Evolutionary conservation across 2,329 filamentous ascomycete species (phyloP).

Genomic region (Hymenoscyphus infarciens): DNA sequence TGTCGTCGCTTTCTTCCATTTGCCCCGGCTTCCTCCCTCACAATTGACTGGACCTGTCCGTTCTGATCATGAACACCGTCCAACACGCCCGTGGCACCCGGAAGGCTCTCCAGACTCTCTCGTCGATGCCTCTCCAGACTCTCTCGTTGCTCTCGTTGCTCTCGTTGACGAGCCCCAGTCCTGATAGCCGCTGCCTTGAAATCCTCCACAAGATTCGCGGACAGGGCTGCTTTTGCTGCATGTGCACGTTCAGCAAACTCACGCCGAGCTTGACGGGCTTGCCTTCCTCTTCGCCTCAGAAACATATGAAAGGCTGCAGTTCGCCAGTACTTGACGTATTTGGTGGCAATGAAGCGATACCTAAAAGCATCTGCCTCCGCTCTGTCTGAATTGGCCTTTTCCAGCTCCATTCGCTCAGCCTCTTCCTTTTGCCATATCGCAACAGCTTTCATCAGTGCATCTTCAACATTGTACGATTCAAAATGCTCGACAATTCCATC

Average conservation of each 20-base stretch:
- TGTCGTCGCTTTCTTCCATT: constrained; percentile 23
- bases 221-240: constrained; percentile 26
- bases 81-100: constrained; percentile 27
- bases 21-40: constrained; percentile 13
- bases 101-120: constrained; percentile 29
- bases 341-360: constrained; percentile 28
- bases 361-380: constrained; percentile 29
- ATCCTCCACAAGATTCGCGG: constrained; percentile 32
- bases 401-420: constrained; percentile 15
- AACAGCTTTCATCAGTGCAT: constrained; percentile 22
- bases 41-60: constrained; percentile 21
- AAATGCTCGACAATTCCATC: constrained; percentile 36
- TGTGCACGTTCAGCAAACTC: constrained; percentile 31
- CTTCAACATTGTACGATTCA: constrained; percentile 24
- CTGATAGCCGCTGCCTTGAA: constrained; percentile 28
- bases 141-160: no score
- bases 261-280: constrained; percentile 29
- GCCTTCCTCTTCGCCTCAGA: constrained; percentile 31
- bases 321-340: constrained; percentile 33
- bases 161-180: constrained; percentile 5
- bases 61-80: constrained; percentile 28
- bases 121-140: constrained; percentile 31
- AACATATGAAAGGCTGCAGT: constrained; percentile 24
- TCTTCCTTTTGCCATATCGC: constrained; percentile 24
- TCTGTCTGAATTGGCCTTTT: constrained; percentile 21